Evolutionary conservation across 1,284 basidiomycete species (phyloP).

Genomic region (Sphagnurus paluster): DNA sequence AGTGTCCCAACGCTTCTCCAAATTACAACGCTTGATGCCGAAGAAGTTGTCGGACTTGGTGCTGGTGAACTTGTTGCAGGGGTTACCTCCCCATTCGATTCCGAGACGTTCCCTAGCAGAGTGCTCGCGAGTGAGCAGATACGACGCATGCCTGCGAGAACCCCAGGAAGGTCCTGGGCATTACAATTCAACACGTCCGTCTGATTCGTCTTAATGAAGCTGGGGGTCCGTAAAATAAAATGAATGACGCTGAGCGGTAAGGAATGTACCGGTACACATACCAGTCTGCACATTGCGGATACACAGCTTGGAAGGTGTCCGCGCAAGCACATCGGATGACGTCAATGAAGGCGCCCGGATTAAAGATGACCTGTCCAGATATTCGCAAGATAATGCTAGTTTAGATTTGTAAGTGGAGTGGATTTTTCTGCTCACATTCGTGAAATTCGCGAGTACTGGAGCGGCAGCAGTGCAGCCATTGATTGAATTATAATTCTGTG

Average conservation of each 20-base stretch:
- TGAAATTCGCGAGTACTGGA: conserved; percentile 59
- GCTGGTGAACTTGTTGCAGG: conserved; percentile 2
- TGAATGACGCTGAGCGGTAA: too few species aligned
- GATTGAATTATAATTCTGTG: conserved; percentile 50
- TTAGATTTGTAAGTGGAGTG: background rate
- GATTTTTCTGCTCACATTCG: conserved; percentile 38
- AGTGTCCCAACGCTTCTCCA: conserved; percentile 2
- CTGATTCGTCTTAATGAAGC: conserved; percentile 62
- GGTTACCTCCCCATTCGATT: conserved; percentile 31
- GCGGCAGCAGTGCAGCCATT: conserved; percentile 56
- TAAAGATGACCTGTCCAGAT: conserved; percentile 54
- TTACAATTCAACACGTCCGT: conserved; percentile 42
- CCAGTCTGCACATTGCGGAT: conserved; percentile 75
- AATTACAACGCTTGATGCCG: conserved; percentile 6
- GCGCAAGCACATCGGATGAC: conserved; percentile 69
- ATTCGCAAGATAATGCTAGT: background rate
- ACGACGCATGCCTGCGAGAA: conserved; percentile 50
- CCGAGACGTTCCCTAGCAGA: conserved; percentile 52
- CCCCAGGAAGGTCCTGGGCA: conserved; percentile 42
- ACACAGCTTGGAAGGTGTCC: conserved; percentile 64
- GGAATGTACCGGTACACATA: too few species aligned
- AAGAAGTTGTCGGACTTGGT: conserved; percentile 12
- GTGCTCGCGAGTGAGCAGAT: conserved; percentile 54
- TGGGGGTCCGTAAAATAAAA: too few species aligned
- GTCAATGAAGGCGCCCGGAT: conserved; percentile 60